Percentiles rank a stretch among this genome's conserved stretches.
These are phyloP conservation scores for Aquilaria agallochum DNA, from an alignment of 441 rosid genomes.

Conservation along the genomic window DNA sequence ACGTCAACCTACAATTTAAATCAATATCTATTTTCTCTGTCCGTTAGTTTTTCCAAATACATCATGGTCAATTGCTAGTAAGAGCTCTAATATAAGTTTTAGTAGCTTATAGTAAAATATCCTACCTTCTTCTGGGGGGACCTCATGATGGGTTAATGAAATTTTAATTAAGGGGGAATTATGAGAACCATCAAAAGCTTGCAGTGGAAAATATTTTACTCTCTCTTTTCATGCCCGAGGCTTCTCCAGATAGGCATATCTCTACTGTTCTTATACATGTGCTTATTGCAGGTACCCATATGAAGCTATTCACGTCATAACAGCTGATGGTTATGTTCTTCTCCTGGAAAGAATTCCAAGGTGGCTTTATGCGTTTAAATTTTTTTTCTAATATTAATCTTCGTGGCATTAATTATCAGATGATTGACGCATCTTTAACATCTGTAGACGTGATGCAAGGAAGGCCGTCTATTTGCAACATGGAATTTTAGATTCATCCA, in stretches of 20 bases:
- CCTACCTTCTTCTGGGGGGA: too few species aligned
- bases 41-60: too few species aligned
- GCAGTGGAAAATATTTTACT: too few species aligned
- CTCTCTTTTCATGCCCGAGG: background rate
- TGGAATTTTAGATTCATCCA: constrained; percentile 83
- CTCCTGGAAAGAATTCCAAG: constrained; percentile 92
- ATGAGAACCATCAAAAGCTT: background rate
- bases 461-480: constrained; percentile 88
- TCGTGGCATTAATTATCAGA: constrained; percentile 9
- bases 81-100: too few species aligned
- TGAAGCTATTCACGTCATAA: constrained; percentile 79
- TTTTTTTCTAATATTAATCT: constrained; percentile 1
- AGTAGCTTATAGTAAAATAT: too few species aligned
- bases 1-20: too few species aligned
- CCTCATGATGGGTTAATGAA: too few species aligned
- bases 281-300: constrained; percentile 64
- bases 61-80: too few species aligned
- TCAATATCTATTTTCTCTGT: too few species aligned
- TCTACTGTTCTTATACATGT: constrained; percentile 7
- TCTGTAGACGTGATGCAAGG: constrained; percentile 72
- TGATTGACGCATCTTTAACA: constrained; percentile 23
- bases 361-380: constrained; percentile 27
- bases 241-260: background rate
- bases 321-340: constrained; percentile 87
- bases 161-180: background rate